Conservation (phyloP, 2,329 filamentous ascomycete genomes). For the Acrocalymma vagum region DNA sequence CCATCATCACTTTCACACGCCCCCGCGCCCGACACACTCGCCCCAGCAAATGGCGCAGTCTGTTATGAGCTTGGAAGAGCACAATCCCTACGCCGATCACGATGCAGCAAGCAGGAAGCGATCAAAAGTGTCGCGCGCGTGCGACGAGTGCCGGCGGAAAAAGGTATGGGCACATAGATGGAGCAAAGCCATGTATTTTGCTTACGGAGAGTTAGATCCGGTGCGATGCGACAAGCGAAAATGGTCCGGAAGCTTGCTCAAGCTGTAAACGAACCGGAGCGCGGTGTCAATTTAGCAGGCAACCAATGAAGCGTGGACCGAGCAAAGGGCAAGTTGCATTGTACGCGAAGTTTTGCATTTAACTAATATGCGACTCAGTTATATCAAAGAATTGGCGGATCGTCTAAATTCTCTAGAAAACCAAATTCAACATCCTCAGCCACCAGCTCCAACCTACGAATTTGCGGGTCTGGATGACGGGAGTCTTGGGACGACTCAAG, state of each 20-base stretch:
- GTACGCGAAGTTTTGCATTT: background rate
- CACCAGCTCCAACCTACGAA: conserved; percentile 37
- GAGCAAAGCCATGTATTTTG: conserved; percentile 2
- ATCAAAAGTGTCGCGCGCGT: conserved; percentile 52
- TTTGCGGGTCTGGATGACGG: conserved; percentile 38
- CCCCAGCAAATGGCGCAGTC: conserved; percentile 50
- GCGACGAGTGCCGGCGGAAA: conserved; percentile 52
- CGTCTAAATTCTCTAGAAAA: conserved; percentile 48
- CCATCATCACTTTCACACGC: conserved; percentile 47
- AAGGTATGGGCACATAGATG: conserved; percentile 37
- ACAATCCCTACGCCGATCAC: conserved; percentile 43
- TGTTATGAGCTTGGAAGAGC: conserved; percentile 47
- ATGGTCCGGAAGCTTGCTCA: conserved; percentile 50
- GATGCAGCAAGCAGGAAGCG: conserved; percentile 45
- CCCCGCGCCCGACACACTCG: conserved; percentile 44
- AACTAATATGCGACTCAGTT: conserved; percentile 33
- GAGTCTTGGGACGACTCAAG: conserved; percentile 37
- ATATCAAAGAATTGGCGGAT: conserved; percentile 51
- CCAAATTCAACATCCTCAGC: conserved; percentile 43
- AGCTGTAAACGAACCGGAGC: conserved; percentile 50
- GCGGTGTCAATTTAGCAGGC: conserved; percentile 50
- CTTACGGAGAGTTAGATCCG: conserved; percentile 43
- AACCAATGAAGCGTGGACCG: conserved; percentile 52
- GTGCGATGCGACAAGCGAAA: conserved; percentile 51
- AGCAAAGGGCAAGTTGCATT: conserved; percentile 46